Evolutionary conservation across 2,329 filamentous ascomycete species (phyloP).

Genomic region (Fusarium ambrosium): DNA sequence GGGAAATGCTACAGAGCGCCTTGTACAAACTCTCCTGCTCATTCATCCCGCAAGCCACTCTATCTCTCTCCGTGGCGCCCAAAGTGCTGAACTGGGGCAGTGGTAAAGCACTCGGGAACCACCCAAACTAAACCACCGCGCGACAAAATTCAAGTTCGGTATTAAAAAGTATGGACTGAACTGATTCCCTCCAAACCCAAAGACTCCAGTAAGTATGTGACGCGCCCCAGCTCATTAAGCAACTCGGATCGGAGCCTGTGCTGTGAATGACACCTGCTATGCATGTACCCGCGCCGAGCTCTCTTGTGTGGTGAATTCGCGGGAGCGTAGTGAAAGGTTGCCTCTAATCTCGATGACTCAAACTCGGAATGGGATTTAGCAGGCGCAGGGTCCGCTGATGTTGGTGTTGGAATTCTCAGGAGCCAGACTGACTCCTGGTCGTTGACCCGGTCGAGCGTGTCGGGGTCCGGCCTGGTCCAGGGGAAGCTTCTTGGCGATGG

Average conservation of each 20-base stretch:
- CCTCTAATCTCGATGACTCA: constrained; percentile 37
- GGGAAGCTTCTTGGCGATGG: constrained; percentile 97
- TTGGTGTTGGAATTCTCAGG: constrained; percentile 71
- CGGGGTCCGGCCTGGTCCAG: constrained; percentile 96
- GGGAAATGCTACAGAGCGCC: constrained; percentile 45
- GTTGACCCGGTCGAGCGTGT: constrained; percentile 78
- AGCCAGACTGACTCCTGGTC: constrained; percentile 69
- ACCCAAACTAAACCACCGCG: constrained; percentile 37
- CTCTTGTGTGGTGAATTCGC: constrained; percentile 38
- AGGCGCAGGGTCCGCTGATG: constrained; percentile 67
- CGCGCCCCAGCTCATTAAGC: constrained; percentile 47
- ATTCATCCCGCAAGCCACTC: constrained; percentile 41
- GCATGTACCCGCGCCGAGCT: constrained; percentile 42
- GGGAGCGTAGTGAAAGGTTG: constrained; percentile 37
- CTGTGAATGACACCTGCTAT: constrained; percentile 46
- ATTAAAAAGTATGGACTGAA: constrained; percentile 54
- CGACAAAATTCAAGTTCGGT: constrained; percentile 50
- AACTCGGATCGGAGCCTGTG: constrained; percentile 42
- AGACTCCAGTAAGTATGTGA: constrained; percentile 58
- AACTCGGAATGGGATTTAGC: constrained; percentile 55
- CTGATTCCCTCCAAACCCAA: constrained; percentile 56
- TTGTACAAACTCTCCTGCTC: constrained; percentile 42
- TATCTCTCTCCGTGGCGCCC: constrained; percentile 35
- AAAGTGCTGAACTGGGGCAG: constrained; percentile 35
- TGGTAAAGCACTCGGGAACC: constrained; percentile 30